These are phyloP conservation scores for Beauveria australis DNA, from an alignment of 2,329 filamentous ascomycete genomes.

Conservation along the genomic window DNA sequence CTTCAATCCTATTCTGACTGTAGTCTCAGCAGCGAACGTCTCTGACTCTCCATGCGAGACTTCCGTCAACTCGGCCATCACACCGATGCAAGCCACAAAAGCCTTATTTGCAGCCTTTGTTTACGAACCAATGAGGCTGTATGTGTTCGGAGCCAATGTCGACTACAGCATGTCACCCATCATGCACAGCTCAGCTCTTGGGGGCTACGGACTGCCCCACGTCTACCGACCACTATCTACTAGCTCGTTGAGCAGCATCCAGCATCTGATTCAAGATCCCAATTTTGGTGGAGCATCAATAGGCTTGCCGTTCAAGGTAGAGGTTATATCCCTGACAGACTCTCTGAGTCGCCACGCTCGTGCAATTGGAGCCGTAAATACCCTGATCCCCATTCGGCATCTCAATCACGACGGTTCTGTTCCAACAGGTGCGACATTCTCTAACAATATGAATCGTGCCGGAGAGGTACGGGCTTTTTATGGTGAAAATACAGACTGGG, in stretches of 20 bases:
- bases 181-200: conserved; percentile 67
- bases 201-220: conserved; percentile 61
- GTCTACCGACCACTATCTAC: conserved; percentile 58
- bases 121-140: conserved; percentile 61
- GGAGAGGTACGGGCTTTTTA: conserved; percentile 63
- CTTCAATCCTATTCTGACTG: conserved; percentile 43
- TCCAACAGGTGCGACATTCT: conserved; percentile 44
- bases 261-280: conserved; percentile 53
- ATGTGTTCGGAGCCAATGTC: conserved; percentile 65
- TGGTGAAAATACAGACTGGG: conserved; percentile 77
- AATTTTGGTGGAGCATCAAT: conserved; percentile 66
- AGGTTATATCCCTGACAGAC: conserved; percentile 60
- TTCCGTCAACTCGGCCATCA: conserved; percentile 32
- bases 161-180: conserved; percentile 66
- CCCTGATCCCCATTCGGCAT: conserved; percentile 61
- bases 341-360: conserved; percentile 64
- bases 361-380: conserved; percentile 71
- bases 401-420: conserved; percentile 48
- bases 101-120: conserved; percentile 60
- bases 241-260: conserved; percentile 52
- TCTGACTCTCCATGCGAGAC: conserved; percentile 14
- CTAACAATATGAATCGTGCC: conserved; percentile 47
- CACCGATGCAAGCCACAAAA: conserved; percentile 53
- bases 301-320: conserved; percentile 67
- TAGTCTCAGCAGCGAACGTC: conserved; percentile 40